Evolutionary conservation across 1,284 basidiomycete genomes (phyloP).

Genomic region (Marasmius oreades): DNA sequence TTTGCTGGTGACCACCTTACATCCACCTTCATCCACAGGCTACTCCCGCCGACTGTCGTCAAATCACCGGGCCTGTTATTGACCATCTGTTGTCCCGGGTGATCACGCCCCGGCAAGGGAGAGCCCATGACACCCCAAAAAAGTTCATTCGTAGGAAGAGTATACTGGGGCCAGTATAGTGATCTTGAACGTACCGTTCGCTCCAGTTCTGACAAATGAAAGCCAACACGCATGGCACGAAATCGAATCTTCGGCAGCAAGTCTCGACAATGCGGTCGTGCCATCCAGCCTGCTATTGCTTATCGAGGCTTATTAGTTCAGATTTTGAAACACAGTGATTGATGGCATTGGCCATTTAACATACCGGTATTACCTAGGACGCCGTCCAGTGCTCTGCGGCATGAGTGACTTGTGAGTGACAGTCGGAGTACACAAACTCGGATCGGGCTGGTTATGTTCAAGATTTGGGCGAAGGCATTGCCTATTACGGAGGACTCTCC

Average conservation of each 20-base stretch:
- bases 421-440: constrained; percentile 29
- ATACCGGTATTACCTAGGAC: constrained; percentile 47
- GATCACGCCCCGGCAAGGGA: no score
- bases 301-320: no score
- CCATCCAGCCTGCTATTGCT: constrained; percentile 39
- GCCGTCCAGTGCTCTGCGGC: constrained; percentile 50
- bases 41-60: no score
- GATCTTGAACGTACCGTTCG: constrained; percentile 52
- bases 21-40: constrained; percentile 34
- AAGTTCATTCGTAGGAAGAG: constrained; percentile 3
- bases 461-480: constrained; percentile 34
- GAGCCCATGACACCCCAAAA: neutral
- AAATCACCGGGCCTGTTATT: no score
- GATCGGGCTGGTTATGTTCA: constrained; percentile 46
- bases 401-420: no score
- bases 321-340: neutral
- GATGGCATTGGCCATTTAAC: constrained; percentile 7
- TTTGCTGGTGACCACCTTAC: constrained; percentile 32
- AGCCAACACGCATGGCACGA: constrained; percentile 57
- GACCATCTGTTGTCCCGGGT: no score
- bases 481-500: constrained; percentile 49
- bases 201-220: constrained; percentile 50
- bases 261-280: constrained; percentile 35
- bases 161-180: constrained; percentile 36
- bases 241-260: constrained; percentile 42